phyloP scores from a whole-genome alignment of 2,329 filamentous ascomycete species.

The Fusarium secorum region DNA sequence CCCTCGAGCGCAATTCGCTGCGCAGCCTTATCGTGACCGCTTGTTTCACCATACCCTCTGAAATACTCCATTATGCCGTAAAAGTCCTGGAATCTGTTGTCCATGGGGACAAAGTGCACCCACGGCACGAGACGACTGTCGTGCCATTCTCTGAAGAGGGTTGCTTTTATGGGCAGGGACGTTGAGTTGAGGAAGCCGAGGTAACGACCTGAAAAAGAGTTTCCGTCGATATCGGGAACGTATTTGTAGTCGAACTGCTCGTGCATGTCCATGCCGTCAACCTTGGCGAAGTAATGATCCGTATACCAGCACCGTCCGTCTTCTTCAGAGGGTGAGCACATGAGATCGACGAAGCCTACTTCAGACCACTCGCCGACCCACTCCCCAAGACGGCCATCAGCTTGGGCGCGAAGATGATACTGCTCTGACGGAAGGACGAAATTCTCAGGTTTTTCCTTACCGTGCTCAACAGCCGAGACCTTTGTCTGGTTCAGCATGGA shows the following conservation, averaged over 20 bases:
- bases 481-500: constrained; percentile 74
- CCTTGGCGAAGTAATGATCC: constrained; percentile 53
- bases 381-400: constrained; percentile 53
- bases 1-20: constrained; percentile 71
- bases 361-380: constrained; percentile 61
- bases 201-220: constrained; percentile 74
- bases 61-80: constrained; percentile 80
- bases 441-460: constrained; percentile 55
- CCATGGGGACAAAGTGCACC: constrained; percentile 84
- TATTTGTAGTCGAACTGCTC: constrained; percentile 71
- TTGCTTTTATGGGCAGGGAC: constrained; percentile 78
- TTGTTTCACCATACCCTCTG: constrained; percentile 61
- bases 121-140: constrained; percentile 76
- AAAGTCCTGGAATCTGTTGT: constrained; percentile 75
- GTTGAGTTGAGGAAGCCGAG: constrained; percentile 74
- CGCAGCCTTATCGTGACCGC: constrained; percentile 64
- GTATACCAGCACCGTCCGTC: constrained; percentile 58
- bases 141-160: constrained; percentile 83
- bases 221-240: constrained; percentile 79
- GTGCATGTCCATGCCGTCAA: constrained; percentile 52
- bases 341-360: constrained; percentile 62
- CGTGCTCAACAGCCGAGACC: constrained; percentile 58
- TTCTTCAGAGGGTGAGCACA: constrained; percentile 54
- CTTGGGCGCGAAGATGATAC: constrained; percentile 58
- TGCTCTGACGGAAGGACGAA: constrained; percentile 59